phyloP scores from a whole-genome alignment of 208 protist species.

The Acanthamoeba quina region DNA sequence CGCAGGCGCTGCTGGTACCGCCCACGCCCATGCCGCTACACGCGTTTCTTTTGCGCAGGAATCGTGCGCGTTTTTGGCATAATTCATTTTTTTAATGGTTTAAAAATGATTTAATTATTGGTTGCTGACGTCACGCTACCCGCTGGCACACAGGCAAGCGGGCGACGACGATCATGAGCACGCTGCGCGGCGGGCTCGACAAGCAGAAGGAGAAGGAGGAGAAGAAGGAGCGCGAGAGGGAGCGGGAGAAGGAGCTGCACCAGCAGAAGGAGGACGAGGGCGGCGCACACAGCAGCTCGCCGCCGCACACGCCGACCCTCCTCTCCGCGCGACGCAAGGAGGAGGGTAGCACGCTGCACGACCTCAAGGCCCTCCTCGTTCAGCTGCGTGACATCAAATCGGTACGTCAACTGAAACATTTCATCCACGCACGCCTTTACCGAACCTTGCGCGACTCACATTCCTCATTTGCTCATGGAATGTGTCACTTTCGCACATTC shows the following conservation, averaged over 20 bases:
- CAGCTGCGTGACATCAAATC: constrained; percentile 21
- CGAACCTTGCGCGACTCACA: too few relatives aligned
- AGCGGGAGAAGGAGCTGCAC: background rate
- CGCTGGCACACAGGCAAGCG: background rate
- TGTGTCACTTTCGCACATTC: too few relatives aligned
- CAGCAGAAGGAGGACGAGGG: background rate
- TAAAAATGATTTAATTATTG: too few relatives aligned
- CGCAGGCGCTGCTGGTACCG: background rate
- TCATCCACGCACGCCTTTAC: too few relatives aligned
- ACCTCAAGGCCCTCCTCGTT: constrained; percentile 25
- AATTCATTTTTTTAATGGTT: background rate
- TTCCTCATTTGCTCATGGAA: too few relatives aligned
- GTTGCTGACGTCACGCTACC: too few relatives aligned
- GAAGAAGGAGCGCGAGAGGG: background rate
- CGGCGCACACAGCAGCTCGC: background rate
- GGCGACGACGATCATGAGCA: constrained; percentile 6
- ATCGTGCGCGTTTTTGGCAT: too few relatives aligned
- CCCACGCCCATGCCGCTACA: background rate
- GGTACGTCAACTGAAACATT: background rate
- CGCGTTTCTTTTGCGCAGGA: too few relatives aligned
- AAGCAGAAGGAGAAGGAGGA: constrained; percentile 1
- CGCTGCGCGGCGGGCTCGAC: background rate
- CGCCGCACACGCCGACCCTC: background rate
- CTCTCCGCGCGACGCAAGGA: background rate
- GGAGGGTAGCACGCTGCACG: background rate